Evolutionary conservation across 768 basidiomycete species (phyloP).

Genomic region (Podaxis rugospora): DNA sequence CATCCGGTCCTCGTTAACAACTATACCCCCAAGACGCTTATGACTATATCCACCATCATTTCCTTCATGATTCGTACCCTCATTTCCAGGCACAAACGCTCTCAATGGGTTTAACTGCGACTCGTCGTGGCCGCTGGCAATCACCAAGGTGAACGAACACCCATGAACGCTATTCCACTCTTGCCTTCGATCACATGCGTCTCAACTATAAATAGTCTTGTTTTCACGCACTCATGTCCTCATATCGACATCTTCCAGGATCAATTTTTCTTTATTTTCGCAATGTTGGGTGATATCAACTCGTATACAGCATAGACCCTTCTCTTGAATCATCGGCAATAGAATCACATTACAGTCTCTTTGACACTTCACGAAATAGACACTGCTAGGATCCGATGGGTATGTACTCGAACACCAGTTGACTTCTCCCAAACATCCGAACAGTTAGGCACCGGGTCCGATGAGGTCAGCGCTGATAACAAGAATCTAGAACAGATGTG

Average conservation of each 20-base stretch:
- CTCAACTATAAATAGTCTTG: not conserved
- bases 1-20: not conserved
- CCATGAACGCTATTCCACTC: not conserved
- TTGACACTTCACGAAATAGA: not conserved
- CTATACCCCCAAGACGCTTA: not conserved
- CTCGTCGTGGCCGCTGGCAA: not conserved
- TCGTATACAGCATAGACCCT: no score
- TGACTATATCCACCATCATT: not conserved
- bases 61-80: conserved; percentile 3
- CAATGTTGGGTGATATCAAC: no score
- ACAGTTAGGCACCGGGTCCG: not conserved
- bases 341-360: not conserved
- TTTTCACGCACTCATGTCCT: not conserved
- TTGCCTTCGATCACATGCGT: not conserved
- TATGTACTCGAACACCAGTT: not conserved
- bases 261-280: not conserved
- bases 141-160: not conserved
- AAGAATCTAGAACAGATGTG: not conserved
- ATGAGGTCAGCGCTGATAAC: not conserved
- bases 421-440: not conserved
- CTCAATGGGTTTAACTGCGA: not conserved
- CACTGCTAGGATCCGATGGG: not conserved
- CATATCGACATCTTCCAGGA: not conserved
- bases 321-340: not conserved
- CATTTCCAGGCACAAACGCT: conserved; percentile 1